Conservation (phyloP, 2,329 filamentous ascomycete species). For the Tympanopsis confertula region DNA sequence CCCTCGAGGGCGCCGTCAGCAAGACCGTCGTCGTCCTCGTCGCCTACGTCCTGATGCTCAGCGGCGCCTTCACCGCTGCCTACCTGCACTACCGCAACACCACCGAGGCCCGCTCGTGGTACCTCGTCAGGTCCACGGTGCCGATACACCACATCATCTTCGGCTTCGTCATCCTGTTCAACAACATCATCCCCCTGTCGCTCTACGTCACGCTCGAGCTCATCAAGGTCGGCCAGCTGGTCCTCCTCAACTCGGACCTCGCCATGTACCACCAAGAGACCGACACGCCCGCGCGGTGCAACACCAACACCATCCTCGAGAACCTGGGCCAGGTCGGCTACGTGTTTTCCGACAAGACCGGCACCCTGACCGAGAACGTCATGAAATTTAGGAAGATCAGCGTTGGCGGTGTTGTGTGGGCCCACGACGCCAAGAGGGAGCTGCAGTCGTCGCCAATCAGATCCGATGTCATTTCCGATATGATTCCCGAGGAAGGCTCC, state of each 20-base stretch:
- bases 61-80: constrained; percentile 70
- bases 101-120: constrained; percentile 64
- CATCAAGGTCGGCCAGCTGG: constrained; percentile 68
- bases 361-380: constrained; percentile 83
- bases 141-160: constrained; percentile 72
- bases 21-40: constrained; percentile 73
- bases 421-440: constrained; percentile 50
- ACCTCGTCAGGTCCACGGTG: constrained; percentile 60
- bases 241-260: constrained; percentile 68
- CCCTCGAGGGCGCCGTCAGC: constrained; percentile 66
- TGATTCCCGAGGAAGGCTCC: neutral
- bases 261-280: constrained; percentile 83
- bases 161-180: constrained; percentile 91
- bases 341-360: constrained; percentile 89
- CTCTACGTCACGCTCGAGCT: constrained; percentile 87
- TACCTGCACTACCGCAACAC: constrained; percentile 66
- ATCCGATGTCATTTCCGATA: constrained; percentile 3
- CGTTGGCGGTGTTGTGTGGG: constrained; percentile 78
- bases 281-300: constrained; percentile 77
- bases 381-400: constrained; percentile 94
- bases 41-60: constrained; percentile 65
- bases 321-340: constrained; percentile 85
- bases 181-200: constrained; percentile 84
- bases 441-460: constrained; percentile 3
- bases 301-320: constrained; percentile 90